phyloP scores from a whole-genome alignment of 805 yeast genomes.

The Ogataea glucozyma region DNA sequence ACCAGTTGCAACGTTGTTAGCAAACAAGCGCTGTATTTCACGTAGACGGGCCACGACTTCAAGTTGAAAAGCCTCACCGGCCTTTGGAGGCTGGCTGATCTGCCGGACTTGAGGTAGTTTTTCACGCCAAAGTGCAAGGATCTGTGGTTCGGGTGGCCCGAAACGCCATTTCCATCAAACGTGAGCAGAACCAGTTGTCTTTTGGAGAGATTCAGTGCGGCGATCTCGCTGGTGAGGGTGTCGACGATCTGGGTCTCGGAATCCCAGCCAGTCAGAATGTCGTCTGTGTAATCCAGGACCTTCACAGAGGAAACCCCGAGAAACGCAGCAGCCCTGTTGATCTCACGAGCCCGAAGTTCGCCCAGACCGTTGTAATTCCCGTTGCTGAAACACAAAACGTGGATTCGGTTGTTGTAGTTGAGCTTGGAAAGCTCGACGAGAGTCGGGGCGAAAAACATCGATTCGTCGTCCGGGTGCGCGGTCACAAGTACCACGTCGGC shows the following conservation, averaged over 20 bases:
- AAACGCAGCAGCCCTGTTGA: slow-evolving; percentile 52
- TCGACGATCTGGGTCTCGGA: slow-evolving; percentile 36
- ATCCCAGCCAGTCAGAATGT: slow-evolving; percentile 71
- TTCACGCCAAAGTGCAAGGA: slow-evolving; percentile 56
- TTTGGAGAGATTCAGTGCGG: slow-evolving; percentile 16
- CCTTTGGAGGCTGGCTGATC: not conserved
- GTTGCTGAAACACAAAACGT: slow-evolving; percentile 67
- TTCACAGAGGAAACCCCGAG: slow-evolving; percentile 50
- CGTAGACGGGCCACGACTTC: slow-evolving; percentile 34
- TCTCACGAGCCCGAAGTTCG: slow-evolving; percentile 56
- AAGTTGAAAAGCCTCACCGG: slow-evolving; percentile 29
- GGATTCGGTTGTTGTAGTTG: slow-evolving; percentile 50
- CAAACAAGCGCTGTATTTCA: slow-evolving; percentile 52
- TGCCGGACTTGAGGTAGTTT: slow-evolving; percentile 30
- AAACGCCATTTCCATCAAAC: slow-evolving; percentile 81
- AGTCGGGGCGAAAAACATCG: slow-evolving; percentile 93
- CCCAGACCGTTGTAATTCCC: slow-evolving; percentile 85
- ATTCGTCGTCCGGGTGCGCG: slow-evolving; percentile 98
- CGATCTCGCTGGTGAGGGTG: slow-evolving; percentile 33
- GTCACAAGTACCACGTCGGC: slow-evolving; percentile 45
- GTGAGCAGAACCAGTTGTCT: slow-evolving; percentile 55
- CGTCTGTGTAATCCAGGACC: slow-evolving; percentile 62
- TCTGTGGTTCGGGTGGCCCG: slow-evolving; percentile 84
- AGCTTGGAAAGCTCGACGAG: slow-evolving; percentile 51
- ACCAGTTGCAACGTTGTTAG: slow-evolving; percentile 39